phyloP scores from a whole-genome alignment of 2,329 filamentous ascomycete genomes.

The Aspergillus hiratsukae region DNA sequence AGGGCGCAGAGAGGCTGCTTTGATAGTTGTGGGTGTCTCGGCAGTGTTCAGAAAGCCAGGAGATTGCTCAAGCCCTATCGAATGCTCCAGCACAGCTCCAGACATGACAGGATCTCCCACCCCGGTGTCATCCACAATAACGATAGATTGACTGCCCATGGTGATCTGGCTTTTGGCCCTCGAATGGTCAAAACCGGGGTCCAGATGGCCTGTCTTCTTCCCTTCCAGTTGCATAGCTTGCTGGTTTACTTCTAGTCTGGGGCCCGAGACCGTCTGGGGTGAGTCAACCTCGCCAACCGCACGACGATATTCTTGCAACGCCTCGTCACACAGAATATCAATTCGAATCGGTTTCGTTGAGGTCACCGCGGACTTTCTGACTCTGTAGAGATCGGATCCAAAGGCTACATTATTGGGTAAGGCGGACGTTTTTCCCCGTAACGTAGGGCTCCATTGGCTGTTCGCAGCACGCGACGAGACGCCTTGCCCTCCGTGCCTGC shows the following conservation, averaged over 20 bases:
- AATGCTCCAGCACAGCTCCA: constrained; percentile 26
- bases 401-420: constrained; percentile 44
- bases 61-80: constrained; percentile 9
- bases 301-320: constrained; percentile 72
- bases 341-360: constrained; percentile 59
- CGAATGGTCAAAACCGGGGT: constrained; percentile 13
- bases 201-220: background rate
- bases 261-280: constrained; percentile 3
- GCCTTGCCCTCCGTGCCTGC: constrained; percentile 38
- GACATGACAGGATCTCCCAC: constrained; percentile 37
- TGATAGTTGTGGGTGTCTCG: constrained; percentile 9
- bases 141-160: constrained; percentile 79
- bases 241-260: constrained; percentile 6
- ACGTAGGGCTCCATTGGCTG: constrained; percentile 28
- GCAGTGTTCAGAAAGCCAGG: constrained; percentile 14
- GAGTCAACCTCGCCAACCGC: constrained; percentile 48
- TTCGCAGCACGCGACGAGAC: constrained; percentile 32
- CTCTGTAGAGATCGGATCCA: constrained; percentile 41
- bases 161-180: constrained; percentile 57
- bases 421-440: constrained; percentile 37
- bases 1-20: constrained; percentile 13
- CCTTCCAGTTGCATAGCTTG: background rate
- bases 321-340: constrained; percentile 74
- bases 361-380: constrained; percentile 31
- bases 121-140: constrained; percentile 70